A percentile compares a stretch with the other conserved stretches of the same genome.
Conservation (phyloP, 495 filamentous ascomycete species). For the Trichoderma parareesei region DNA sequence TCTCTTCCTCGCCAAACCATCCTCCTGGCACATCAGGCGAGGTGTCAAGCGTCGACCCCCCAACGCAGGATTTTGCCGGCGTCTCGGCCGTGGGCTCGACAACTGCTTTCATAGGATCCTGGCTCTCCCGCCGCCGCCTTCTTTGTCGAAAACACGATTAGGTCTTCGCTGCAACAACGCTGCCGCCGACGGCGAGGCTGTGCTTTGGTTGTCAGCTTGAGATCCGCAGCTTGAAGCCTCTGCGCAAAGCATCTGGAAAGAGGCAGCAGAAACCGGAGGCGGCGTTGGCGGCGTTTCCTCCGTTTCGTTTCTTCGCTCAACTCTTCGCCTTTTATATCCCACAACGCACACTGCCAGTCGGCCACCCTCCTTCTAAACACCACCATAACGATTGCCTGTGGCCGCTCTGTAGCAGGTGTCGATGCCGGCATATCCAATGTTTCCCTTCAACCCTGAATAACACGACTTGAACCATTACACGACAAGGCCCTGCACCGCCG, state of each 20-base stretch:
- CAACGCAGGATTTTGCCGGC: conserved; percentile 1
- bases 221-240: background rate
- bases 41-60: conserved; percentile 2
- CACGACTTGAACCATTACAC: background rate
- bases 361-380: background rate
- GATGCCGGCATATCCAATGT: conserved; percentile 2
- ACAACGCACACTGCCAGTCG: background rate
- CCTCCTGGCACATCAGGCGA: conserved; percentile 1
- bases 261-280: background rate
- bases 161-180: background rate
- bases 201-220: background rate
- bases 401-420: background rate
- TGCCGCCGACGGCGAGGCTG: background rate
- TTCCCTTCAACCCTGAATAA: background rate
- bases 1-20: conserved; percentile 4
- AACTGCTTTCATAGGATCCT: background rate
- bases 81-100: background rate
- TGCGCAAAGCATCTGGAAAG: background rate
- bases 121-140: background rate
- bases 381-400: background rate
- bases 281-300: background rate
- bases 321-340: background rate
- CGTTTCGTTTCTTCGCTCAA: background rate
- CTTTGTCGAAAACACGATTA: background rate
- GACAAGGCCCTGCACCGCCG: background rate